Percentiles rank a stretch among this genome's conserved stretches.
These are phyloP conservation scores for Cryphonectria parasitica DNA, from an alignment of 2,329 filamentous ascomycete species.

Conservation along the genomic window DNA sequence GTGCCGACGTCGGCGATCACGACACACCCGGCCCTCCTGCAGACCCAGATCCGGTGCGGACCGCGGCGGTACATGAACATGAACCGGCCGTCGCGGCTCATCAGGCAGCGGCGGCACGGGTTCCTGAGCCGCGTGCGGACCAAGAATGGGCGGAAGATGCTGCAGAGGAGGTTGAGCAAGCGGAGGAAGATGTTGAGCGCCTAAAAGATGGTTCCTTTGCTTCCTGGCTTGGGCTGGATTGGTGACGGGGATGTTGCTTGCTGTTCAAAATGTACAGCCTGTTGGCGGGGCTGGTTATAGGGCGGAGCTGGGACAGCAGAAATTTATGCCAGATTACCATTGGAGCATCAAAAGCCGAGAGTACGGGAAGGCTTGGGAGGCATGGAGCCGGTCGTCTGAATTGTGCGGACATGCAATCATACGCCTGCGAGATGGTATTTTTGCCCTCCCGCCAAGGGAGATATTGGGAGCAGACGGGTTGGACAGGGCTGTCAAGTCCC, in stretches of 20 bases:
- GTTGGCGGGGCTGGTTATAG: too few relatives aligned
- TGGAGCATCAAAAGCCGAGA: neutral
- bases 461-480: neutral
- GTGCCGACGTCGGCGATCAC: slow-evolving; percentile 52
- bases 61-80: slow-evolving; percentile 57
- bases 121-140: slow-evolving; percentile 57
- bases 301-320: neutral
- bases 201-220: slow-evolving; percentile 30
- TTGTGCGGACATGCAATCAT: neutral
- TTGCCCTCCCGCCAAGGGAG: neutral
- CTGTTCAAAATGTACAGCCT: neutral
- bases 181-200: slow-evolving; percentile 50
- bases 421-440: neutral
- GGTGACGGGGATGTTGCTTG: neutral
- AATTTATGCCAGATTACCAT: neutral
- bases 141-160: slow-evolving; percentile 56
- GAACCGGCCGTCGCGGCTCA: slow-evolving; percentile 56
- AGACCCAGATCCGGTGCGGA: slow-evolving; percentile 59
- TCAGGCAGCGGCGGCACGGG: slow-evolving; percentile 63
- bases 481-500: neutral
- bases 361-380: neutral
- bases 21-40: slow-evolving; percentile 55
- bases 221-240: neutral
- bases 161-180: slow-evolving; percentile 57
- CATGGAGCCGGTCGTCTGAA: neutral